phyloP scores from a whole-genome alignment of 352 stramenopile genomes.

The Pythium chondricola region DNA sequence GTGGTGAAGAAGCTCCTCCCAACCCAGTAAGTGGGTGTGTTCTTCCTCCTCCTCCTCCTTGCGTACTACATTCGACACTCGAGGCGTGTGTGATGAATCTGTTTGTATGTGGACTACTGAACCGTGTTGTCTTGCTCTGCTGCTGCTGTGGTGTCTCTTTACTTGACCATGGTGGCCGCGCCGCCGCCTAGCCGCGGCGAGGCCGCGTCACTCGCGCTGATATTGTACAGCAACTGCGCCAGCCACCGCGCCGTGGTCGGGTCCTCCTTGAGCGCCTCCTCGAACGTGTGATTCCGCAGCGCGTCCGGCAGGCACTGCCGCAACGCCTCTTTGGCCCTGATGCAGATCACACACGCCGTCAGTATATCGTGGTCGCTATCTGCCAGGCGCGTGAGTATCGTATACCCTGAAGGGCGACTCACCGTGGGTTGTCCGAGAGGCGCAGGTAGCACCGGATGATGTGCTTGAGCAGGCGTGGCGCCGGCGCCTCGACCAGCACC shows the following conservation, averaged over 20 bases:
- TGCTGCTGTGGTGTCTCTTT: too few relatives aligned
- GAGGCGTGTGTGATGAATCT: background rate
- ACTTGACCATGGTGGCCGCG: slow-evolving; percentile 18
- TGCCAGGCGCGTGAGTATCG: too few relatives aligned
- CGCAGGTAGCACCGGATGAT: slow-evolving; percentile 98
- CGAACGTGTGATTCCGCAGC: slow-evolving; percentile 95
- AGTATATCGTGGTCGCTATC: too few relatives aligned
- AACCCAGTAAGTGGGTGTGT: too few relatives aligned
- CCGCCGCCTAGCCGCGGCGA: slow-evolving; percentile 4
- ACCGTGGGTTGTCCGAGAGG: slow-evolving; percentile 81
- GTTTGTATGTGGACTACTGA: too few relatives aligned
- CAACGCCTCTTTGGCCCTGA: slow-evolving; percentile 94
- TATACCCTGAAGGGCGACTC: background rate
- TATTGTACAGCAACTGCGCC: slow-evolving; percentile 92
- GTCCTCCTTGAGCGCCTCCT: slow-evolving; percentile 92
- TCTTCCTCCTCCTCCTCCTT: background rate
- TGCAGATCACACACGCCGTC: too few relatives aligned
- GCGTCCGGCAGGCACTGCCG: slow-evolving; percentile 92
- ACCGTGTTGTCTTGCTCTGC: too few relatives aligned
- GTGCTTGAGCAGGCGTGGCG: slow-evolving; percentile 96
- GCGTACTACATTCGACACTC: background rate
- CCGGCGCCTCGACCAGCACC: slow-evolving; percentile 89
- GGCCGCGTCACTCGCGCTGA: slow-evolving; percentile 29
- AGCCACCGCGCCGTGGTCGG: slow-evolving; percentile 96
- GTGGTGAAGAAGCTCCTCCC: slow-evolving; percentile 8